Conservation (phyloP, 495 filamentous ascomycete species). For the Copromyces sp. region DNA sequence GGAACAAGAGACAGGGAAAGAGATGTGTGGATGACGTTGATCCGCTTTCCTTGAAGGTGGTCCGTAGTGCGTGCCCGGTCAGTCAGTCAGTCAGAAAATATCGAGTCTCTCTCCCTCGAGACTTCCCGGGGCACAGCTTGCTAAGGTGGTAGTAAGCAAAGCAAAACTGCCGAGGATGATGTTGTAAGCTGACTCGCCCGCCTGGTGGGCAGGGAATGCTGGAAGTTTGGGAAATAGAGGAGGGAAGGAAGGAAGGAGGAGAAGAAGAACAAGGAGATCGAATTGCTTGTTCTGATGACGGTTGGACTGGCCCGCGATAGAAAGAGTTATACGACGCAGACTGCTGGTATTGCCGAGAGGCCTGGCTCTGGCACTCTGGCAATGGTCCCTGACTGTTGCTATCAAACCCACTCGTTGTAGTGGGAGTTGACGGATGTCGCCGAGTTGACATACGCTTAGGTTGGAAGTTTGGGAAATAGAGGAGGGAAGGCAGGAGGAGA, state of each 20-base stretch:
- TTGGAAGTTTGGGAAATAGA: no score
- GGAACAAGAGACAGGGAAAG: neutral
- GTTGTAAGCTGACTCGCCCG: no score
- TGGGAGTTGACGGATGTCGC: neutral
- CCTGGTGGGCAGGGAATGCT: no score
- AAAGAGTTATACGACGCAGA: constrained; percentile 38
- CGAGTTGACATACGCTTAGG: neutral
- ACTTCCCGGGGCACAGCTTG: no score
- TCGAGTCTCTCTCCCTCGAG: no score
- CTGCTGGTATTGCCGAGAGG: constrained; percentile 18
- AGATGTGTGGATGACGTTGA: neutral
- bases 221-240: no score
- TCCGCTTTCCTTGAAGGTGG: neutral
- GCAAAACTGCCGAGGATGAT: no score
- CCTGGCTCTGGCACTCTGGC: constrained; percentile 12
- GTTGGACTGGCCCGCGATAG: constrained; percentile 31
- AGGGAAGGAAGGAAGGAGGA: no score
- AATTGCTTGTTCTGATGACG: neutral
- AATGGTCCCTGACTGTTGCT: constrained; percentile 15
- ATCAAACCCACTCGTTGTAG: neutral
- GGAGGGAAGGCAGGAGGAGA: no score
- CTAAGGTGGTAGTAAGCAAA: no score
- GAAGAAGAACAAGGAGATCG: neutral
- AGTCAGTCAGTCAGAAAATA: no score
- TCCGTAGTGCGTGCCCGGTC: neutral